phyloP scores from a whole-genome alignment of 148 eudicot genomes.

The Camellia japonica region DNA sequence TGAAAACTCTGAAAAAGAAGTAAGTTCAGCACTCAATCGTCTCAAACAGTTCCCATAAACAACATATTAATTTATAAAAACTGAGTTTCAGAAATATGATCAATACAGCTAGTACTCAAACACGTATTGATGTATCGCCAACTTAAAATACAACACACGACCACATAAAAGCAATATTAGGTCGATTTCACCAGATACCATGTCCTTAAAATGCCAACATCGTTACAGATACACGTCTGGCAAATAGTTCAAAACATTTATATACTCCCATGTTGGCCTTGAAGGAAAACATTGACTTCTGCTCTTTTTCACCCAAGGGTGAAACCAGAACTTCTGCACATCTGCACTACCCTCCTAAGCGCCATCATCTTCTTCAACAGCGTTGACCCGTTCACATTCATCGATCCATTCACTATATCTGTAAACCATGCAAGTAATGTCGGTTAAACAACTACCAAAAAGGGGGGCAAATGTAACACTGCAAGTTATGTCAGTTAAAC shows the following conservation, averaged over 20 bases:
- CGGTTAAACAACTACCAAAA: not conserved
- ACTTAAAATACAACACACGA: not conserved
- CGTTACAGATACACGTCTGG: not conserved
- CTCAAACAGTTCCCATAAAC: not conserved
- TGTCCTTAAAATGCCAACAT: not conserved
- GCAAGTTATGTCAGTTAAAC: not conserved
- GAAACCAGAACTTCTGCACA: not conserved
- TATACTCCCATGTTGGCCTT: not conserved
- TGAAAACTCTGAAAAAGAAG: not conserved
- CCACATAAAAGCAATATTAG: not conserved
- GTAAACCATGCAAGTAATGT: slow-evolving; percentile 18
- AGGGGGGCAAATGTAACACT: no score
- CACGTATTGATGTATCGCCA: not conserved
- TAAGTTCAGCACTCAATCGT: not conserved
- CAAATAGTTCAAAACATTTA: not conserved
- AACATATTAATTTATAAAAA: not conserved
- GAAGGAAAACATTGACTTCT: not conserved
- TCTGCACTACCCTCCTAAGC: slow-evolving; percentile 12
- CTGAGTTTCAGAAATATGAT: not conserved
- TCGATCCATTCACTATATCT: slow-evolving; percentile 99
- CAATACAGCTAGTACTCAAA: not conserved
- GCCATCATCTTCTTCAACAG: slow-evolving; percentile 66
- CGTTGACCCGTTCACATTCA: slow-evolving; percentile 95
- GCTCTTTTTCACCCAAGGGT: not conserved
- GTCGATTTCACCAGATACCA: not conserved